phyloP scores from a whole-genome alignment of 2,329 filamentous ascomycete species.

The Cercospora canescens region DNA sequence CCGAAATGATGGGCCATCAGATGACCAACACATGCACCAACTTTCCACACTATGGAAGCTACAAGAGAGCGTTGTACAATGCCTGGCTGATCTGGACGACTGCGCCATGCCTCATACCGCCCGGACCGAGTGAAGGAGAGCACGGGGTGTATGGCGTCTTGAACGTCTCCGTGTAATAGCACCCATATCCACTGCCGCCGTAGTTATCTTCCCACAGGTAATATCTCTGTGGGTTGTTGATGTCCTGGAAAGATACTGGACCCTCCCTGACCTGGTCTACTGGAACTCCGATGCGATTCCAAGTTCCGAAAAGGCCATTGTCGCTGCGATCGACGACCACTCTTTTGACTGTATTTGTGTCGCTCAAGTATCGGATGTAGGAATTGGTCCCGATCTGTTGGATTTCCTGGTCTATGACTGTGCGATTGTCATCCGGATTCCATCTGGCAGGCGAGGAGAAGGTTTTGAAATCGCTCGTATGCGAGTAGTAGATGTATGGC shows the following conservation, averaged over 20 bases:
- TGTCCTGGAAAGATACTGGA: background rate
- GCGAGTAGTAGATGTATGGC: slow-evolving; percentile 2
- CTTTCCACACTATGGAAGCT: background rate
- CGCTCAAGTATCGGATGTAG: background rate
- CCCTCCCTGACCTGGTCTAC: background rate
- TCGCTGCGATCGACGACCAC: background rate
- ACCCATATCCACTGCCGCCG: background rate
- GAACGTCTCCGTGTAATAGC: background rate
- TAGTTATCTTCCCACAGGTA: background rate
- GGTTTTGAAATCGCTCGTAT: background rate
- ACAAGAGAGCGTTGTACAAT: background rate
- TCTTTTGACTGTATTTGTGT: background rate
- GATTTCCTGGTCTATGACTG: background rate
- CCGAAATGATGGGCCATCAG: too few species aligned
- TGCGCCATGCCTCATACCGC: background rate
- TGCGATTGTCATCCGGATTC: background rate
- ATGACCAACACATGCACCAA: background rate
- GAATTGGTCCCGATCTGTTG: background rate
- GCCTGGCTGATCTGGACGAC: background rate
- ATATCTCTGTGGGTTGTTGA: background rate
- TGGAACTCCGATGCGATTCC: background rate
- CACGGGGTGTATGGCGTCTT: background rate
- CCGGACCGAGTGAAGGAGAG: background rate
- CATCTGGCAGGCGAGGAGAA: background rate
- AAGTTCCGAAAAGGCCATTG: background rate